Evolutionary conservation across 495 filamentous ascomycete genomes (phyloP).

Genomic region (Hyaloscypha variabilis): DNA sequence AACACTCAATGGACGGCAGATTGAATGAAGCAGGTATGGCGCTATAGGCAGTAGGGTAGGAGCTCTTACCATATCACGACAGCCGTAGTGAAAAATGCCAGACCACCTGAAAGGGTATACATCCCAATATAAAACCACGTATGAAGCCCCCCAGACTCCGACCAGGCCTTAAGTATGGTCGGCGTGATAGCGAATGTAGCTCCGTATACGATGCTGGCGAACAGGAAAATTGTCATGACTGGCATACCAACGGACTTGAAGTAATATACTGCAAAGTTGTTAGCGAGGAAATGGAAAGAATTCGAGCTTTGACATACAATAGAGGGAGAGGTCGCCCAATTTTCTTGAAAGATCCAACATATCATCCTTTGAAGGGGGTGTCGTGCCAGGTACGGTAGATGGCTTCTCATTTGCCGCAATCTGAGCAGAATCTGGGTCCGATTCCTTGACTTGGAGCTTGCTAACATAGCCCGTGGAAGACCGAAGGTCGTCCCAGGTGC

Average conservation of each 20-base stretch:
- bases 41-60: no score
- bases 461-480: constrained; percentile 26
- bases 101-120: no score
- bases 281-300: not conserved
- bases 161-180: not conserved
- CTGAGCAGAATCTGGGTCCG: not conserved
- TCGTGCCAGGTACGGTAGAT: not conserved
- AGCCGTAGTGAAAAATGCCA: no score
- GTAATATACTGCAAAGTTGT: not conserved
- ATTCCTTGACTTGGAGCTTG: constrained; percentile 17
- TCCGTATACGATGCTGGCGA: not conserved
- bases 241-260: not conserved
- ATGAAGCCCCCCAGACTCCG: not conserved
- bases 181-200: not conserved
- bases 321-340: not conserved
- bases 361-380: not conserved
- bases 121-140: not conserved
- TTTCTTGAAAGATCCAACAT: not conserved
- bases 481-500: constrained; percentile 41
- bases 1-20: no score
- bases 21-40: no score
- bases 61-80: no score
- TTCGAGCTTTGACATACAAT: not conserved
- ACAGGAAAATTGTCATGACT: not conserved
- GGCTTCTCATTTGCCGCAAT: not conserved